phyloP scores from a whole-genome alignment of 1,284 basidiomycete species.

The Sutorius eximius region DNA sequence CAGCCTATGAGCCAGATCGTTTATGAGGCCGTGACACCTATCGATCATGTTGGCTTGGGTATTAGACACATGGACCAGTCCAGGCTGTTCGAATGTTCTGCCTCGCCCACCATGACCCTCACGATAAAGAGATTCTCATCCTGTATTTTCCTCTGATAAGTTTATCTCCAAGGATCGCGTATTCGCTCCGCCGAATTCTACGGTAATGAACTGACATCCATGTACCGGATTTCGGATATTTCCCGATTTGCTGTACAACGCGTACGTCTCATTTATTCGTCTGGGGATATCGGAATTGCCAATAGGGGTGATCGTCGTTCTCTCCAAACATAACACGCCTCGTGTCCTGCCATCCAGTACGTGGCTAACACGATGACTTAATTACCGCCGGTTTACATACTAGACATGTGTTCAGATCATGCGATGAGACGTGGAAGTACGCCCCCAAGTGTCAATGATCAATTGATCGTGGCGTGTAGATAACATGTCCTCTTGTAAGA shows the following conservation, averaged over 20 bases:
- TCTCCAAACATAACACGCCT: not conserved
- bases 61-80: too few species aligned
- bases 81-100: too few species aligned
- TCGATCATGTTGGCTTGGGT: too few species aligned
- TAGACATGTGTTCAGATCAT: not conserved
- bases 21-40: too few species aligned
- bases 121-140: too few species aligned
- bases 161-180: not conserved
- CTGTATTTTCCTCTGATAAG: too few species aligned
- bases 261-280: not conserved
- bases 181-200: not conserved
- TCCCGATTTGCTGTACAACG: not conserved
- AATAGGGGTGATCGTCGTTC: conserved; percentile 1
- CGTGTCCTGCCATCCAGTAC: conserved; percentile 10
- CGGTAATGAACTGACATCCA: not conserved
- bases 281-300: not conserved
- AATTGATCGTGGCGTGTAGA: not conserved
- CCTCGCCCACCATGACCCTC: too few species aligned
- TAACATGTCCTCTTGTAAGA: not conserved
- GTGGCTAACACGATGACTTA: not conserved
- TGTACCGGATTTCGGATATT: not conserved
- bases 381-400: conserved; percentile 6
- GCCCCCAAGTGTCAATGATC: not conserved
- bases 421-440: not conserved
- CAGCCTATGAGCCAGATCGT: too few species aligned